Evolutionary conservation across 2,329 filamentous ascomycete genomes (phyloP), one percentile per base, ranked within the genome.

Genomic region (Tolypocladium capitatum): DNA sequence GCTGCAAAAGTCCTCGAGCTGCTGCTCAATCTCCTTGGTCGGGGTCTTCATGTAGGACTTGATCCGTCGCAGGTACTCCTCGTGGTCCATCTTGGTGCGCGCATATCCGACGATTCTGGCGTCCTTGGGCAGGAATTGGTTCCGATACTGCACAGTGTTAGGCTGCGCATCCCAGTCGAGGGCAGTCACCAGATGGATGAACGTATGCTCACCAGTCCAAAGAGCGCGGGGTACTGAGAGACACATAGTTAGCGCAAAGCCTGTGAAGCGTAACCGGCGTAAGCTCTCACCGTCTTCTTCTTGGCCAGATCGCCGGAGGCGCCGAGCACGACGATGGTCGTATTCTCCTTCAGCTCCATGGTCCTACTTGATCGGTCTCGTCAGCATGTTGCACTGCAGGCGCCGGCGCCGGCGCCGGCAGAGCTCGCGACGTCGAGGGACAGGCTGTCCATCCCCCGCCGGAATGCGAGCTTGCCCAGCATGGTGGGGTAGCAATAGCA

Each of bases 41-140:
- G 92, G 92, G 16, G 90, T 92, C 80, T 98, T 97, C 75, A 98
- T 98, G 74, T 96, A 94, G 51, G 89, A 95, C 72, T 86, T 91
- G 70, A 98, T 89, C 58, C 92, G 81, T 71, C 84, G 86, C 64
- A 97, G 78, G 74, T 86, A 97, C 69, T 98, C 92, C 55, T 88
- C 83, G 62, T 91, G 89, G 72, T 97, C 90, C 92, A 98, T 98
- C 77, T 96, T 96, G 59, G 92, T 98, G 66, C 92, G 84, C 60
- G 92, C 92, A 87, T 98, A 98, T 74, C 92, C 92, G 61, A 98
- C 82, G 65, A 98, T 96, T 69, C 83, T 86, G 70, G 95, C 89
- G 69, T 94, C 89, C 71, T 94, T 94, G 60, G 82, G 92, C 46
- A 98, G 86, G 75, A 97, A 98, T 71, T 96, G 91, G 75, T 98